Evolutionary conservation across 345 rosid genomes (phyloP).

Genomic region (Hibiscus syriacus): DNA sequence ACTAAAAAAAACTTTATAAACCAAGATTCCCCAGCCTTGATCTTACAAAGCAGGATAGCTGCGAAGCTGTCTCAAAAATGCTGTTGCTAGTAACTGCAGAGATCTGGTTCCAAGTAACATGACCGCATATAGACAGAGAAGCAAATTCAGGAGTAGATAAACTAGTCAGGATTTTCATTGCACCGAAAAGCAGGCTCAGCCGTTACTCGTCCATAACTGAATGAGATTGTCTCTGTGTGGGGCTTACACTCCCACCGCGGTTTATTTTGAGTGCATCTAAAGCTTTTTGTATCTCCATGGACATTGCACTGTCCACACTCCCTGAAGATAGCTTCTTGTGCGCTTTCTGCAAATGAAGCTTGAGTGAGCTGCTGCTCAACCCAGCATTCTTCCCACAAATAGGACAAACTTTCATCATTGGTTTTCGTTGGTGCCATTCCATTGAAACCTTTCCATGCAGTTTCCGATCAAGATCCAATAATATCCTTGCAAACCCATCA

Average conservation of each 20-base stretch:
- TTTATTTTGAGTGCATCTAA: constrained; percentile 69
- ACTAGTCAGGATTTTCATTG: background rate
- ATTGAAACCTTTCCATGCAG: constrained; percentile 77
- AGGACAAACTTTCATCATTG: constrained; percentile 85
- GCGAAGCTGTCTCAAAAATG: background rate
- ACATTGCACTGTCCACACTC: constrained; percentile 98
- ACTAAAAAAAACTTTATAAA: too few relatives aligned
- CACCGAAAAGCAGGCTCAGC: background rate
- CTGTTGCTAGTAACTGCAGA: background rate
- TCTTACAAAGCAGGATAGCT: background rate
- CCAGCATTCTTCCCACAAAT: constrained; percentile 95
- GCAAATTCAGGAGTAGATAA: background rate
- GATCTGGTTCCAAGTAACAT: background rate
- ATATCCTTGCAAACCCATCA: constrained; percentile 59
- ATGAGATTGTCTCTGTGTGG: constrained; percentile 40
- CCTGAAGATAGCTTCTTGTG: constrained; percentile 91
- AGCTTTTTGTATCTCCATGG: constrained; percentile 89
- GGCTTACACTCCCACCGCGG: constrained; percentile 58
- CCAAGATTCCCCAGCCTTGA: too few relatives aligned
- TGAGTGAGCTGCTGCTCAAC: constrained; percentile 84
- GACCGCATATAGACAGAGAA: background rate
- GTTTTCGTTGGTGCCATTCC: constrained; percentile 94
- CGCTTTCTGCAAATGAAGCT: constrained; percentile 83
- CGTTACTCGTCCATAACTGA: constrained; percentile 30
- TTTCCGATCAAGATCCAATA: constrained; percentile 42